These are phyloP conservation scores for Salix udensis DNA, from an alignment of 345 rosid species.

Conservation along the genomic window DNA sequence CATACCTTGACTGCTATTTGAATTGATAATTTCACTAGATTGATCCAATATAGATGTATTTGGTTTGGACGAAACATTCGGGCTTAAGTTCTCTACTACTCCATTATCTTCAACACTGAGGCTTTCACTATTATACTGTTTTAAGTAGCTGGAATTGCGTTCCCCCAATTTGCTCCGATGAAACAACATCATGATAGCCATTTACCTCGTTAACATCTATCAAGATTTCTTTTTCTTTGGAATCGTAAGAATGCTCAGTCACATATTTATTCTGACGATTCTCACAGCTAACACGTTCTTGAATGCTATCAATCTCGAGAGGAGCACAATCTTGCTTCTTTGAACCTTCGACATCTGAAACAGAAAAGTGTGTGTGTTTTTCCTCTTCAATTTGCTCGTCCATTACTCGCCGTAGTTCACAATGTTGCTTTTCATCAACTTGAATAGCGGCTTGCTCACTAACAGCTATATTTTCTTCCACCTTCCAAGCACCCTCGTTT, in stretches of 20 bases:
- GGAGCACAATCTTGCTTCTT: neutral
- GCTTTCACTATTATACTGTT: neutral
- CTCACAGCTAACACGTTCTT: neutral
- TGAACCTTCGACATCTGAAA: neutral
- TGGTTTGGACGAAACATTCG: neutral
- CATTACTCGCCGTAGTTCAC: neutral
- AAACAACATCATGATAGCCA: neutral
- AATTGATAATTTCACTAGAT: neutral
- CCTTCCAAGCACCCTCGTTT: neutral
- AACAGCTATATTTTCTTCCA: neutral
- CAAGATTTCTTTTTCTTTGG: neutral
- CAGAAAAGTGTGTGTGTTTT: neutral
- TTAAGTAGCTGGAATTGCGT: neutral
- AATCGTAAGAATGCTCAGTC: neutral
- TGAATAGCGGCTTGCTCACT: neutral
- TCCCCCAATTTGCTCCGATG: neutral
- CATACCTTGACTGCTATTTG: slow-evolving; percentile 13
- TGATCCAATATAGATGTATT: neutral
- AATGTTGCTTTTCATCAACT: slow-evolving; percentile 6
- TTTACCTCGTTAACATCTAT: neutral
- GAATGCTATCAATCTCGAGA: neutral
- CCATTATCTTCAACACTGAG: neutral
- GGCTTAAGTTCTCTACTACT: neutral
- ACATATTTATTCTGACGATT: neutral
- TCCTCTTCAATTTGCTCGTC: neutral